These are phyloP conservation scores for Crucibulum laeve DNA, from an alignment of 768 basidiomycete species.

Conservation along the genomic window DNA sequence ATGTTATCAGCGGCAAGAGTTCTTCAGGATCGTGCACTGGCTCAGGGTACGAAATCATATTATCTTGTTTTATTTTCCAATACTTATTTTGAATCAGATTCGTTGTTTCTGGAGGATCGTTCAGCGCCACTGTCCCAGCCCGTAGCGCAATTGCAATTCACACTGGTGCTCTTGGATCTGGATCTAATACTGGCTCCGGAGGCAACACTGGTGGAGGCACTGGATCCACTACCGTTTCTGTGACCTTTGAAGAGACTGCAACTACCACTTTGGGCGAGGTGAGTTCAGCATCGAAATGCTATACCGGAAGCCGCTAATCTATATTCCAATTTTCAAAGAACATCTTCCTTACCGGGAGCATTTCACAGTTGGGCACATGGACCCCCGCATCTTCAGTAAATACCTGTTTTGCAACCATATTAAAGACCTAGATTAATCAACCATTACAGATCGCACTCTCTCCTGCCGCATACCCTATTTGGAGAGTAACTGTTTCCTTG, in stretches of 20 bases:
- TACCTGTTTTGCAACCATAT: conserved; percentile 1
- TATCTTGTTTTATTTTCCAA: neutral
- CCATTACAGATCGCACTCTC: conserved; percentile 43
- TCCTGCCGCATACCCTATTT: conserved; percentile 47
- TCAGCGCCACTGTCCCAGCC: conserved; percentile 45
- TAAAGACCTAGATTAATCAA: neutral
- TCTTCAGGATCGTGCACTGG: conserved; percentile 44
- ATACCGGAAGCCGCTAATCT: conserved; percentile 1
- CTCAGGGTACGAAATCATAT: conserved; percentile 31
- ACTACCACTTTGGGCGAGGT: conserved; percentile 58
- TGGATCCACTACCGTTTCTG: conserved; percentile 23
- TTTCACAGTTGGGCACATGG: conserved; percentile 54
- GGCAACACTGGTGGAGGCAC: conserved; percentile 9
- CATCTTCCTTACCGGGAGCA: conserved; percentile 55
- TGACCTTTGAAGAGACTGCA: conserved; percentile 50
- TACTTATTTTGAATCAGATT: conserved; percentile 26
- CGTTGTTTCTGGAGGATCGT: conserved; percentile 43
- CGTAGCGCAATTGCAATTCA: conserved; percentile 56
- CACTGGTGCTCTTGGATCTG: conserved; percentile 34
- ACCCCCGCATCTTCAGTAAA: conserved; percentile 40
- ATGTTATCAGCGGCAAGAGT: conserved; percentile 50
- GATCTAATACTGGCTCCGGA: conserved; percentile 20
- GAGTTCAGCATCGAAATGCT: conserved; percentile 3
- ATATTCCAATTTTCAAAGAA: conserved; percentile 32
- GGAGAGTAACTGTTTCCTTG: conserved; percentile 46